These are phyloP conservation scores for Coccomyxa subellipsoidea DNA, from an alignment of 163 green algal species.

Conservation along the genomic window DNA sequence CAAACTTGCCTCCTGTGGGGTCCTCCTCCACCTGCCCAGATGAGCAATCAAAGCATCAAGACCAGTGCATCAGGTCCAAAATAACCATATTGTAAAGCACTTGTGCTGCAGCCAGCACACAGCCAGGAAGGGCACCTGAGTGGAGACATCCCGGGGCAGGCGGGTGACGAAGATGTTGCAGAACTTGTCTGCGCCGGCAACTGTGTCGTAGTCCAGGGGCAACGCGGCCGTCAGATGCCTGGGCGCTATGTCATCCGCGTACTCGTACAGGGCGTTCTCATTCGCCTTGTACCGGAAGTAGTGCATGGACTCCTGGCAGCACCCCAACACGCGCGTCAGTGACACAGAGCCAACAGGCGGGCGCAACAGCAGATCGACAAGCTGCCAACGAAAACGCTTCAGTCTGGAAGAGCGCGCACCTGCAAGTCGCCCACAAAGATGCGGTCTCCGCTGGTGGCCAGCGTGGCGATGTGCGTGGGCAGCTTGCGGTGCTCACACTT, in stretches of 20 bases:
- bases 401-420: no score
- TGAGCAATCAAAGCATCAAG: background rate
- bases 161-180: conserved; percentile 88
- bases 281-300: conserved; percentile 80
- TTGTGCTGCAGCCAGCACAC: no score
- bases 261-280: conserved; percentile 93
- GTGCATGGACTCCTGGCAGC: conserved; percentile 46
- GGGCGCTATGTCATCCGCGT: conserved; percentile 87
- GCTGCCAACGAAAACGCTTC: no score
- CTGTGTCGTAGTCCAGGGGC: conserved; percentile 94
- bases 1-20: conserved; percentile 91
- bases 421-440: conserved; percentile 84
- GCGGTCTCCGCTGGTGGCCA: conserved; percentile 67
- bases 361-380: no score
- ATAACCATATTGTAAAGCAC: no score
- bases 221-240: conserved; percentile 68
- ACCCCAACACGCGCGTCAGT: background rate
- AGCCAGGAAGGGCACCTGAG: conserved; percentile 49
- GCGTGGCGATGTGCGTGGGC: conserved; percentile 53
- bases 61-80: no score
- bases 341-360: background rate
- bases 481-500: conserved; percentile 89
- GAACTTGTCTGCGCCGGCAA: conserved; percentile 92
- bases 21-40: conserved; percentile 93
- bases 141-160: conserved; percentile 81